Evolutionary conservation across 257 asterid species (phyloP).

Genomic region (Nicotiana tomentosiformis): DNA sequence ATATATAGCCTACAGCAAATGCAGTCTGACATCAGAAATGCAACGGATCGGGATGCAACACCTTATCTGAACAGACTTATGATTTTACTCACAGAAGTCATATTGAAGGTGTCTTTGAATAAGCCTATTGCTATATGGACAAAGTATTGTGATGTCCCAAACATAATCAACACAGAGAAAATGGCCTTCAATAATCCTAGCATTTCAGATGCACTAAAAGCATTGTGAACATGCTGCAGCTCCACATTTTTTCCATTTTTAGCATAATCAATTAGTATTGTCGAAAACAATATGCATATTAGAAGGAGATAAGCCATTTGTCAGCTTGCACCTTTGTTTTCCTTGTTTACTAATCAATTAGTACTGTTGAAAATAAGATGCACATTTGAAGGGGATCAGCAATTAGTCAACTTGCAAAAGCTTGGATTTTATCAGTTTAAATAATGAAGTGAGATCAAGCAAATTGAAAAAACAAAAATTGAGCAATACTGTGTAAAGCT

Average conservation of each 20-base stretch:
- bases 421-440: neutral
- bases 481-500: neutral
- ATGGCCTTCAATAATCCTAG: neutral
- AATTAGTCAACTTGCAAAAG: neutral
- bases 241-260: neutral
- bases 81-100: neutral
- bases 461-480: neutral
- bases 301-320: neutral
- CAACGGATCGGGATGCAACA: neutral
- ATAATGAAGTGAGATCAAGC: neutral
- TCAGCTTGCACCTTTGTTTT: neutral
- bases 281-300: neutral
- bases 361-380: neutral
- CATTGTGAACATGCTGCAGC: neutral
- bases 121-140: neutral
- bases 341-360: neutral
- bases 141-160: neutral
- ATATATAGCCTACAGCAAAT: conserved; percentile 61
- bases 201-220: neutral
- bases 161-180: neutral
- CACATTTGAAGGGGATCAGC: neutral
- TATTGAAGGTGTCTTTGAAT: neutral
- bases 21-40: conserved; percentile 10
- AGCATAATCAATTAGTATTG: neutral
- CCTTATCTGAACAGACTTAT: neutral